Base-by-base conservation (phyloP, 2,329 filamentous ascomycete species). In the Cyanodermella asteris region DNA sequence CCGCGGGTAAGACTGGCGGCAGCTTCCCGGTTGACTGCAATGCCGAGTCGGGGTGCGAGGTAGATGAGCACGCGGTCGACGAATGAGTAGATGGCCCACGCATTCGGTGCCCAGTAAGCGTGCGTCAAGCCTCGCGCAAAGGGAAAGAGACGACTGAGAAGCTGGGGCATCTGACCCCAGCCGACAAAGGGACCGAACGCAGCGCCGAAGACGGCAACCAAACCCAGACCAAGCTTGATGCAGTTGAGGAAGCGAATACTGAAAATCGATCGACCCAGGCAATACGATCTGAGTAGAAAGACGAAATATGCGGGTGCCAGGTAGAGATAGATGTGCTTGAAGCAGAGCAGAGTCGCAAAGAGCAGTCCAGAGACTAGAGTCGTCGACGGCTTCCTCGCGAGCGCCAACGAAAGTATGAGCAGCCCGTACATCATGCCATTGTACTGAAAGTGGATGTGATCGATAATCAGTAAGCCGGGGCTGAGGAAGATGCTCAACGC, bases 401-500 rank as follows among this genome's bases (percentile, higher is more conserved):
- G 54, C 2, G 90, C 74, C 23, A 97, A 61, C 3, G 87, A 94
- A 27, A 84, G 59, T 18, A 94, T 64, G 25, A 97, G 57, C 21
- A 94, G 56, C 18, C 87, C 87, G 45, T 94, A 97, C 51, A 97
- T 68, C 51, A 82, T 81, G 20, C 87, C 84, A 54, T 97, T 97
- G 56, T 97, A 97, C 56, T 97, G 87, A 48, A 97, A 97, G 48
- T 93, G 82, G 35, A 93, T 84, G 46, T 97, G 87, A 43, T 97
- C 87, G 46, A 97, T 94, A 44, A 97, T 90, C 31, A 97, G 59
- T 18, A 97, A 64, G 2, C 84, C 87, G 0, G 87, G 87, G 1
- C 82, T 94, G 8, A 94, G 64, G 4, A 94, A 56, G 30, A 97
- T 71, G 1, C 84, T 93, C 28, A 94, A 59, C 13, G 82, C 81